Evolutionary conservation across 768 basidiomycete species (phyloP).

Genomic region (Calocera cornea): DNA sequence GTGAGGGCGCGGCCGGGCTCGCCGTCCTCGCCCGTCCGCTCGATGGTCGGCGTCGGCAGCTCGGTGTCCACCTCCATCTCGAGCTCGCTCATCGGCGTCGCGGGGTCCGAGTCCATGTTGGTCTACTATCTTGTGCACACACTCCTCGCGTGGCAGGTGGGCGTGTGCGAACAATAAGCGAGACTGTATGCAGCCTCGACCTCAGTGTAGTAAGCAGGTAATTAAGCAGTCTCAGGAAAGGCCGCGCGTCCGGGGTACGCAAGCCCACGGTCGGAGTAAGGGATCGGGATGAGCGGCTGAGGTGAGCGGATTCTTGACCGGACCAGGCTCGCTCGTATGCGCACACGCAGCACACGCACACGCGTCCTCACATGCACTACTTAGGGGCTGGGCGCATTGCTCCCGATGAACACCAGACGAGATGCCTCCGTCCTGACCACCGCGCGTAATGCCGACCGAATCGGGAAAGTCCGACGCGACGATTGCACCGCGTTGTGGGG

Average conservation of each 20-base stretch:
- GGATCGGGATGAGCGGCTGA: not conserved
- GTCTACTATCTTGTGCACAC: not conserved
- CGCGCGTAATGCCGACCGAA: too few relatives aligned
- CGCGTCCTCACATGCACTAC: not conserved
- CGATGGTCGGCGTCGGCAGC: not conserved
- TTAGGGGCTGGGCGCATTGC: not conserved
- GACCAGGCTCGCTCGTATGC: not conserved
- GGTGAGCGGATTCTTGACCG: not conserved
- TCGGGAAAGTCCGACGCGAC: too few relatives aligned
- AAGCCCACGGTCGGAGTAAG: not conserved
- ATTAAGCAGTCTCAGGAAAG: not conserved
- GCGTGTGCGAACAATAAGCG: too few relatives aligned
- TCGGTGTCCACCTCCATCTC: not conserved
- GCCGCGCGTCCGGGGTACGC: not conserved
- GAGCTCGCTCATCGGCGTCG: not conserved
- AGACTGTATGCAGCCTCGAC: too few relatives aligned
- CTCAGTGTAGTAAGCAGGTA: not conserved
- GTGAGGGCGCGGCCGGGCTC: conserved; percentile 14
- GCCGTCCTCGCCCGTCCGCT: not conserved
- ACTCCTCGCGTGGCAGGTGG: too few relatives aligned
- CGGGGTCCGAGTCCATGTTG: not conserved
- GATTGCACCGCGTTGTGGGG: too few relatives aligned
- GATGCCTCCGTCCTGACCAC: too few relatives aligned
- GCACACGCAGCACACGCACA: not conserved
- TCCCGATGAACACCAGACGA: too few relatives aligned